Evolutionary conservation across 2,329 filamentous ascomycete genomes (phyloP), one percentile per base, ranked within the genome.

Genomic region (Arthrobotrys megalospora): DNA sequence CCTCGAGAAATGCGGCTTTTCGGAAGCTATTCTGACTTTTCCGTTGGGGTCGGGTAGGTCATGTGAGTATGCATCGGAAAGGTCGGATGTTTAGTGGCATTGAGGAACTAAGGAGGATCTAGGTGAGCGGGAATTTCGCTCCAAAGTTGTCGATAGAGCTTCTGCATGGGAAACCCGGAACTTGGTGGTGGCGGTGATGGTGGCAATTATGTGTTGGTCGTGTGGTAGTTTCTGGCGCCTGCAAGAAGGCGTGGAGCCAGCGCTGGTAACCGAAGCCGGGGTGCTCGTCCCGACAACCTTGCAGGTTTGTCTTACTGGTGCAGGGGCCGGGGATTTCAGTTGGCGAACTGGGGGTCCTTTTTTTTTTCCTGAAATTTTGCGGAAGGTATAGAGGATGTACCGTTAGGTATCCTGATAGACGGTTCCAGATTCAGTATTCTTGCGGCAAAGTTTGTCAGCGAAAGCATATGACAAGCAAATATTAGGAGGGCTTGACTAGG

Each of bases 191-290:
- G n/a, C n/a, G n/a, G 16, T 8, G 45, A 14, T 34, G 28, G 50
- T 19, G 52, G 28, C 53, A 32, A 53, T 41, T 58, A 24, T 52
- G 75, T 60, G 75, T 78, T 78, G 75, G 24, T 53, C 21, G 53
- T 78, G 67, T 78, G 75, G 75, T 78, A 78, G 48, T 43, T 52
- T 60, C 48, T 24, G 50, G 53, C 21, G 24, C 28, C 63, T 75
- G 70, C 70, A 52, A 50, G 69, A 24, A 21, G 58, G 38, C 16
- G n/a, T 53, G 53, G 47, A 50, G 58, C 71, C 64, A 66, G 71
- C 71, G 55, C 53, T 69, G 73, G 45, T 77, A 70, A 77, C 73
- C 73, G 73, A 77, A 48, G 60, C 66, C 66, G 41, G 73, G 73
- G 60, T 53, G 60, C 41, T 36, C 64, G 72, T 76, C 63, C 66